phyloP scores from a whole-genome alignment of 176 grass and related monocot genomes.

The Puccinellia tenuiflora region DNA sequence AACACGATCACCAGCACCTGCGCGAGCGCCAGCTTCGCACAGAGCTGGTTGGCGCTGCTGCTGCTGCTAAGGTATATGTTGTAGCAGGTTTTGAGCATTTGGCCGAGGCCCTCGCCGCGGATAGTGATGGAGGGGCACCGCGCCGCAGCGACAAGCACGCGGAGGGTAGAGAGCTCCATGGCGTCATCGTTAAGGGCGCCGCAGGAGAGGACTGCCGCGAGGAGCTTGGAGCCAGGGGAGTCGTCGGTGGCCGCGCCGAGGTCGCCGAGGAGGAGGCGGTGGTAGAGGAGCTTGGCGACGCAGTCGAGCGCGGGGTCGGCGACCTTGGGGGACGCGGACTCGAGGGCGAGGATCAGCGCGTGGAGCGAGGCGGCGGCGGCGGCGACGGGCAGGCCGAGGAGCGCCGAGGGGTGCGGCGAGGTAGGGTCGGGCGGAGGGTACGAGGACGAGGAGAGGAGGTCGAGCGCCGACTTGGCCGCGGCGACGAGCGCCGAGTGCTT shows the following conservation, averaged over 20 bases:
- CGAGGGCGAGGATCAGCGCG: slow-evolving; percentile 59
- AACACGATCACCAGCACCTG: slow-evolving; percentile 79
- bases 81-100: slow-evolving; percentile 81
- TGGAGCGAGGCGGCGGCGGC: slow-evolving; percentile 26
- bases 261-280: slow-evolving; percentile 63
- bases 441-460: slow-evolving; percentile 51
- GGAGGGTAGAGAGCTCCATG: slow-evolving; percentile 71
- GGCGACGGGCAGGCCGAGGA: slow-evolving; percentile 44
- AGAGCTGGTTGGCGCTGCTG: slow-evolving; percentile 77
- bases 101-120: slow-evolving; percentile 68
- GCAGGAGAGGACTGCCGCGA: slow-evolving; percentile 46
- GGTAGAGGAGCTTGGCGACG: slow-evolving; percentile 71
- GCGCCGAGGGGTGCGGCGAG: slow-evolving; percentile 34
- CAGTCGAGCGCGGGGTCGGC: slow-evolving; percentile 75
- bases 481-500: slow-evolving; percentile 76
- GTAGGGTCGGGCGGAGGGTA: slow-evolving; percentile 32
- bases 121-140: slow-evolving; percentile 55
- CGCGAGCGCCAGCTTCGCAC: slow-evolving; percentile 77
- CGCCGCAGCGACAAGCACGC: slow-evolving; percentile 63
- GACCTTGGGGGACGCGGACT: slow-evolving; percentile 63
- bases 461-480: slow-evolving; percentile 68
- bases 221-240: slow-evolving; percentile 43
- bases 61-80: slow-evolving; percentile 87
- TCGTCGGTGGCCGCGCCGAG: slow-evolving; percentile 33
- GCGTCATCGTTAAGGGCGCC: slow-evolving; percentile 46